Evolutionary conservation across 2,329 filamentous ascomycete species (phyloP).

Genomic region (Phialocephala sp.): DNA sequence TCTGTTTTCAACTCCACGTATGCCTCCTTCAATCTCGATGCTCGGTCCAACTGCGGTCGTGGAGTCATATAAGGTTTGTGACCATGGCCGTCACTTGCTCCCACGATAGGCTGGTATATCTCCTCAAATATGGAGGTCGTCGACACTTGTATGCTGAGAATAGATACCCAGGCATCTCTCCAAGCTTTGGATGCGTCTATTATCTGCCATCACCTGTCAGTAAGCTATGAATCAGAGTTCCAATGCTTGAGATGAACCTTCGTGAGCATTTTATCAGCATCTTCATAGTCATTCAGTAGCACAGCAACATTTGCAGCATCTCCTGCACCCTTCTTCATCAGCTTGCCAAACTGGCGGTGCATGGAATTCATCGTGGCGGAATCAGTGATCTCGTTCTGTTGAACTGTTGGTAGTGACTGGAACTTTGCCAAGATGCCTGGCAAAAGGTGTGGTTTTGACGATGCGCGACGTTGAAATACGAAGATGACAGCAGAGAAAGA

Average conservation of each 20-base stretch:
- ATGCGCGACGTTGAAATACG: background rate
- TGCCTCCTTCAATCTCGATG: constrained; percentile 66
- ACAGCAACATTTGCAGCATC: constrained; percentile 79
- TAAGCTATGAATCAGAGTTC: constrained; percentile 6
- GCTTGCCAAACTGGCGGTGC: constrained; percentile 75
- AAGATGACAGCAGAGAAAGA: constrained; percentile 16
- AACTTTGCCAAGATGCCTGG: constrained; percentile 16
- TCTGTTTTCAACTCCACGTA: constrained; percentile 76
- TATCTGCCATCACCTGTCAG: constrained; percentile 57
- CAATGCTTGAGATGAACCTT: constrained; percentile 57
- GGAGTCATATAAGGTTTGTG: constrained; percentile 66
- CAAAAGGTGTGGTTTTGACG: constrained; percentile 1
- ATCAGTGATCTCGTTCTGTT: constrained; percentile 18
- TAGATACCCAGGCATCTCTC: constrained; percentile 78
- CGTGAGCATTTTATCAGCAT: constrained; percentile 75
- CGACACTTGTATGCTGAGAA: constrained; percentile 71
- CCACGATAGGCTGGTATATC: constrained; percentile 78
- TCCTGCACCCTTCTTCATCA: constrained; percentile 70
- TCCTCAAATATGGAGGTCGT: constrained; percentile 71
- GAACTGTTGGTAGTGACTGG: constrained; percentile 21
- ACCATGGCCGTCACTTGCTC: constrained; percentile 62
- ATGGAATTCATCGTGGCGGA: constrained; percentile 67
- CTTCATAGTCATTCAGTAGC: constrained; percentile 79
- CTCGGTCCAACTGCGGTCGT: constrained; percentile 65
- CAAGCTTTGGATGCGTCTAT: constrained; percentile 77